These are phyloP conservation scores for Penicillium sp. DNA, from an alignment of 2,329 filamentous ascomycete genomes.

Conservation along the genomic window DNA sequence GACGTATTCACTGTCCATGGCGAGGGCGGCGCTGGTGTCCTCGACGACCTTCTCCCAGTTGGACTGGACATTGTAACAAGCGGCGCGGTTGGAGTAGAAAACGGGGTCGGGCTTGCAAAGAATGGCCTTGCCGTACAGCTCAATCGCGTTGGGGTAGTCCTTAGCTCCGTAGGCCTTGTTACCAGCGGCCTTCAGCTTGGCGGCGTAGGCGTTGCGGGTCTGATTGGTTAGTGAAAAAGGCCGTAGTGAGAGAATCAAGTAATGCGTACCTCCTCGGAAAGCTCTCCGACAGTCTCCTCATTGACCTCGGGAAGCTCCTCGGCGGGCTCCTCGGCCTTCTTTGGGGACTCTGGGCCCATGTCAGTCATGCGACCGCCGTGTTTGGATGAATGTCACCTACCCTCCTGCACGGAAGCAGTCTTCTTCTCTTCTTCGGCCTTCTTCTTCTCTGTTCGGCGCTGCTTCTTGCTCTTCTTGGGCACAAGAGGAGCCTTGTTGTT, in stretches of 20 bases:
- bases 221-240: slow-evolving; percentile 38
- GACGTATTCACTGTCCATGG: slow-evolving; percentile 91
- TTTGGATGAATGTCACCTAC: slow-evolving; percentile 29
- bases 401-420: slow-evolving; percentile 41
- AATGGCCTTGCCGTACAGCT: slow-evolving; percentile 93
- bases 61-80: slow-evolving; percentile 90
- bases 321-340: slow-evolving; percentile 51
- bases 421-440: slow-evolving; percentile 56
- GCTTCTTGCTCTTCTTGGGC: slow-evolving; percentile 80
- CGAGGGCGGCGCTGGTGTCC: slow-evolving; percentile 92
- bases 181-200: slow-evolving; percentile 89
- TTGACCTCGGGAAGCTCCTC: slow-evolving; percentile 70
- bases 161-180: slow-evolving; percentile 96
- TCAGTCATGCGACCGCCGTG: slow-evolving; percentile 15
- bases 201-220: slow-evolving; percentile 82
- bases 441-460: slow-evolving; percentile 73
- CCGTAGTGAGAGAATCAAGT: background rate
- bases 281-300: slow-evolving; percentile 48
- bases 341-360: slow-evolving; percentile 36
- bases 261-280: slow-evolving; percentile 49
- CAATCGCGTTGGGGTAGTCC: slow-evolving; percentile 90
- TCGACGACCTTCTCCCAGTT: slow-evolving; percentile 97
- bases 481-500: slow-evolving; percentile 40
- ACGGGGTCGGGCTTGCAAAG: slow-evolving; percentile 96
- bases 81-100: slow-evolving; percentile 98